phyloP scores from a whole-genome alignment of 2,329 filamentous ascomycete species.

The Calonectria honghensis region DNA sequence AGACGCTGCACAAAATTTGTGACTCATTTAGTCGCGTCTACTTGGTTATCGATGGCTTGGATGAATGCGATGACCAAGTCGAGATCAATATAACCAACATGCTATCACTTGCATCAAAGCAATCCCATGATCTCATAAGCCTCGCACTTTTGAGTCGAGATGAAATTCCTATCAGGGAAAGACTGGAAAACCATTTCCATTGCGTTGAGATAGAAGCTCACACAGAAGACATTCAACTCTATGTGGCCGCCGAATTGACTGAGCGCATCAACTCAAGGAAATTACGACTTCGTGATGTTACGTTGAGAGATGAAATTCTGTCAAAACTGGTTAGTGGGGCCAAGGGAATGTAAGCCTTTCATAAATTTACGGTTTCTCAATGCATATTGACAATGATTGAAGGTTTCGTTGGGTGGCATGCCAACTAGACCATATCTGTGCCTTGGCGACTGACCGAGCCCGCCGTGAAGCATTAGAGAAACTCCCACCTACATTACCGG shows the following conservation, averaged over 20 bases:
- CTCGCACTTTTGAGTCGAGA: conserved; percentile 38
- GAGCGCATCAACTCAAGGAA: background rate
- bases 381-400: background rate
- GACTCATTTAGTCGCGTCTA: background rate
- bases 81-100: background rate
- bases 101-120: background rate
- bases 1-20: background rate
- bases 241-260: conserved; percentile 24
- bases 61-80: conserved; percentile 24
- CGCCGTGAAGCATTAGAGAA: conserved; percentile 20
- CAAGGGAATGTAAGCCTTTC: conserved; percentile 41
- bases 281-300: background rate
- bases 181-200: background rate
- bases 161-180: conserved; percentile 10
- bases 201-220: conserved; percentile 39
- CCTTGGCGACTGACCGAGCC: conserved; percentile 7
- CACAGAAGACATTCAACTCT: conserved; percentile 36
- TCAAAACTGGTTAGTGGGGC: background rate
- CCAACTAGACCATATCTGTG: conserved; percentile 39
- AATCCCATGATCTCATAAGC: background rate
- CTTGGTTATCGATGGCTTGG: conserved; percentile 20
- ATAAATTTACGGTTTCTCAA: too few relatives aligned
- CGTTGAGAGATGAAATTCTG: conserved; percentile 29
- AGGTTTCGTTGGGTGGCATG: conserved; percentile 44
- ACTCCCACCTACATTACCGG: conserved; percentile 27